Conservation (phyloP, 768 basidiomycete genomes). For the Amanita jacksonii region DNA sequence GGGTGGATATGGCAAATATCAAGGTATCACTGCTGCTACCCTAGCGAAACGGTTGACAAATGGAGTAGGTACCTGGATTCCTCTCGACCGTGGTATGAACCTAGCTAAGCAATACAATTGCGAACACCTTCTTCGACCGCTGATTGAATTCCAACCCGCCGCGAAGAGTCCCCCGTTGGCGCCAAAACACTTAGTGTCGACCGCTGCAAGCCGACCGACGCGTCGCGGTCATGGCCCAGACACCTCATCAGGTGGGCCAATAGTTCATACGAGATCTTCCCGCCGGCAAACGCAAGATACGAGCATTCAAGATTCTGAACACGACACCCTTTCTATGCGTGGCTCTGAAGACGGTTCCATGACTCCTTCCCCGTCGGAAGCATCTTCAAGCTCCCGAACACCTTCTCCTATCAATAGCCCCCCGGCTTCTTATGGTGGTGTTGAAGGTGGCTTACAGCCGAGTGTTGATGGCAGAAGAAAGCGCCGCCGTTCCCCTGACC, state of each 20-base stretch:
- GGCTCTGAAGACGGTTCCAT: constrained; percentile 84
- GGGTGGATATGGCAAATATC: constrained; percentile 98
- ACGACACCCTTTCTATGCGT: constrained; percentile 53
- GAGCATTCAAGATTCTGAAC: constrained; percentile 50
- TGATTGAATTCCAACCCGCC: constrained; percentile 88
- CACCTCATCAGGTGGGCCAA: constrained; percentile 22
- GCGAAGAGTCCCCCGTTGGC: constrained; percentile 90
- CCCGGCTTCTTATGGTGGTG: constrained; percentile 35
- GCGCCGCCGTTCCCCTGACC: constrained; percentile 36
- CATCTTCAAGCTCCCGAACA: constrained; percentile 82
- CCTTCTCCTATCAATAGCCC: constrained; percentile 78
- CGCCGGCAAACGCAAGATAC: constrained; percentile 40
- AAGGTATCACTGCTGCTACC: constrained; percentile 44
- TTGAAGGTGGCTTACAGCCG: constrained; percentile 28
- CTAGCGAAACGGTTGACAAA: neutral
- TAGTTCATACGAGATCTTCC: constrained; percentile 51
- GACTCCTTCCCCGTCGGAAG: constrained; percentile 83
- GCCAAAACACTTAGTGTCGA: constrained; percentile 88
- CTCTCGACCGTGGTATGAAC: constrained; percentile 78
- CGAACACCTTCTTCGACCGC: constrained; percentile 76
- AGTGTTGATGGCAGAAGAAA: constrained; percentile 29
- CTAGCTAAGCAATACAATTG: constrained; percentile 93
- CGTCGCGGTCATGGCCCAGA: constrained; percentile 35
- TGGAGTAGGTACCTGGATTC: constrained; percentile 90
- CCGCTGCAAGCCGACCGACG: constrained; percentile 41